Base-by-base conservation (phyloP, 371 early-diverging fungal species). In the Lichtheimia ramosa region DNA sequence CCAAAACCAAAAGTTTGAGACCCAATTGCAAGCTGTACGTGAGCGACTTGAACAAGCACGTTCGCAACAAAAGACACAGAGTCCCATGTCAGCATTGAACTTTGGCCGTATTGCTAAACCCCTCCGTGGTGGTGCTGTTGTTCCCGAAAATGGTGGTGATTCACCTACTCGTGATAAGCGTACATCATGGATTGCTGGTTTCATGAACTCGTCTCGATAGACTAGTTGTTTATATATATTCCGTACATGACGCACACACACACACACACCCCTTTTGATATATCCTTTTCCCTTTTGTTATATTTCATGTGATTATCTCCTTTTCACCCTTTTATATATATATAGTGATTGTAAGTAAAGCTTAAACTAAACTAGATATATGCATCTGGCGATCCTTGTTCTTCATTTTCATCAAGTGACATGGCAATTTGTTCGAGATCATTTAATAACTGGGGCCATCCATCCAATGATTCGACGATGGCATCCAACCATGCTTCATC, bases 31-130 rank as follows among this genome's bases (percentile, higher is more conserved):
- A 56, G 83, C 87, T 41, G 82, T 90, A 61, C 76, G 91, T 61
- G 94, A 94, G 64, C 85, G 89, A 57, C 77, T 92, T 58, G 89
- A 90, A 66, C 84, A 90, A 70, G 87, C 89, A 61, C 77, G 88
- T 75, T 75, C 78, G 0, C 46, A 46, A 5, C 75, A 82, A 75
- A 77, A 80, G 65, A 71, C 83, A 48, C 80, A 85, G 41, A 62
- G 78, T 43, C 66, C 78, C 21, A 77, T 77, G 74, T 86, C 88
- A 66, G 34, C 34, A 23, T 70, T 94, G 55, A 85, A 80, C 74
- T 93, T 93, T 63, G 89, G 91, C 59, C 78, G 93, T 48, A 93
- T 97, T 62, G 95, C 95, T 60, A 95, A 95, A 77, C 97, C 96
- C 27, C 73, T 97, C 51, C 85, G 96, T 53, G 97, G 97, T 25